A percentile compares a stretch with the other conserved stretches of the same genome.
phyloP scores from a whole-genome alignment of 2,329 filamentous ascomycete genomes.

The Fusarium sp. region DNA sequence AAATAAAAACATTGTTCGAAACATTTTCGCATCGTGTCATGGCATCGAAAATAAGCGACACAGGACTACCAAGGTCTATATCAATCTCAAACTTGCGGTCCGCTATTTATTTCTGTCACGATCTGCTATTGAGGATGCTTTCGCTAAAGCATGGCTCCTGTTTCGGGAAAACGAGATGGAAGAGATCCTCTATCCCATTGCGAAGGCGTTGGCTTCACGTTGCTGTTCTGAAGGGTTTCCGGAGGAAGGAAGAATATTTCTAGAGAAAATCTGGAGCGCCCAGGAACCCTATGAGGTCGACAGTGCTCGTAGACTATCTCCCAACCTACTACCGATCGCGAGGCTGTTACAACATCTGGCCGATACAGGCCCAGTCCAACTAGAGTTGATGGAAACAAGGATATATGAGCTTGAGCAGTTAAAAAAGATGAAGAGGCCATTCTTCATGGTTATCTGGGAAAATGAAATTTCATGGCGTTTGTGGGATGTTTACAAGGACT shows the following conservation, averaged over 20 bases:
- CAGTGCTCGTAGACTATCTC: neutral
- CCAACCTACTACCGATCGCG: neutral
- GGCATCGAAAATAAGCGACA: neutral
- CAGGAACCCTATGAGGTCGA: neutral
- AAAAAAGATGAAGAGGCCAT: too few relatives aligned
- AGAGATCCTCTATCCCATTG: conserved; percentile 1
- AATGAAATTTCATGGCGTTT: too few relatives aligned
- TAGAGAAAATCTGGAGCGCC: neutral
- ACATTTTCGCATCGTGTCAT: neutral
- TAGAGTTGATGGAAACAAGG: too few relatives aligned
- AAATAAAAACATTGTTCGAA: neutral
- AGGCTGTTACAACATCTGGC: neutral
- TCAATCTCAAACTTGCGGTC: neutral
- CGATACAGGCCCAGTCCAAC: too few relatives aligned
- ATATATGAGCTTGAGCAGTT: too few relatives aligned
- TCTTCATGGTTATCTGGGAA: too few relatives aligned
- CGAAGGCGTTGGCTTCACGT: neutral
- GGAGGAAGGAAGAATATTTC: neutral
- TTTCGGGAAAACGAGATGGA: neutral
- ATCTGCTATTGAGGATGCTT: neutral
- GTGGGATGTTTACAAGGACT: too few relatives aligned
- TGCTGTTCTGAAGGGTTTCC: neutral
- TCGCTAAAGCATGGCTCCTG: neutral
- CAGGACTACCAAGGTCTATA: neutral
- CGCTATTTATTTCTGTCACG: neutral